A percentile compares a stretch with the other conserved stretches of the same genome.
These are phyloP conservation scores for Arthrobotrys sinensis DNA, from an alignment of 2,329 filamentous ascomycete species.

Conservation along the genomic window DNA sequence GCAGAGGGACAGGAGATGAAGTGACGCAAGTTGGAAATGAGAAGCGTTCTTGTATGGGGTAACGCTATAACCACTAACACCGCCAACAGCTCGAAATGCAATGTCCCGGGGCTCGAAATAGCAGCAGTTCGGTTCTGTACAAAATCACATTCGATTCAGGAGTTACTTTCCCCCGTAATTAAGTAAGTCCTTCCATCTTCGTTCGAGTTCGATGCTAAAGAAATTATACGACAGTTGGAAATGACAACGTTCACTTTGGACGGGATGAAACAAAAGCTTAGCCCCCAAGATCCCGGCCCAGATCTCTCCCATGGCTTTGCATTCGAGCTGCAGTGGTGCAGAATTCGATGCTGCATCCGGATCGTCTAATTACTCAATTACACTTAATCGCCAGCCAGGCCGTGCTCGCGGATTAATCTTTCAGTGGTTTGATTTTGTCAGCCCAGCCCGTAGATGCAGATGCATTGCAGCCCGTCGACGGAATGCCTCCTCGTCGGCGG, in stretches of 20 bases:
- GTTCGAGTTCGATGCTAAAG: not conserved
- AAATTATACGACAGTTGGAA: not conserved
- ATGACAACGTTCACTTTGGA: constrained; percentile 35
- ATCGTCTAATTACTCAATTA: constrained; percentile 2
- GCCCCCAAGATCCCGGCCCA: constrained; percentile 43
- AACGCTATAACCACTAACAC: not conserved
- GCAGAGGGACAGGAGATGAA: constrained; percentile 42
- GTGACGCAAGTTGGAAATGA: constrained; percentile 56
- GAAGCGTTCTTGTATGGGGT: constrained; percentile 26
- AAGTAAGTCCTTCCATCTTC: constrained; percentile 19
- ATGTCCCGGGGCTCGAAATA: constrained; percentile 8
- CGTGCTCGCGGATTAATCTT: constrained; percentile 23
- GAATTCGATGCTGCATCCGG: constrained; percentile 23
- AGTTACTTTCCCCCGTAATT: constrained; percentile 1
- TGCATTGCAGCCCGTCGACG: constrained; percentile 14
- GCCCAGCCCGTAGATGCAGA: not conserved
- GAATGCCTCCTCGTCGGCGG: constrained; percentile 22
- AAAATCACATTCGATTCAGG: constrained; percentile 20
- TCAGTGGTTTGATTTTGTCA: constrained; percentile 9
- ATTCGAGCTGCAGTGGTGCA: constrained; percentile 23
- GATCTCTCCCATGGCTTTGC: constrained; percentile 22
- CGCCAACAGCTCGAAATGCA: not conserved
- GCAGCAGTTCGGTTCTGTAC: constrained; percentile 1
- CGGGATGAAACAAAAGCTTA: constrained; percentile 55
- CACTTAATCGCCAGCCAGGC: not conserved